Percentiles rank a stretch among this genome's conserved stretches.
Evolutionary conservation across 2,329 filamentous ascomycete genomes (phyloP).

Genomic region (Hyphodiscus sp.): DNA sequence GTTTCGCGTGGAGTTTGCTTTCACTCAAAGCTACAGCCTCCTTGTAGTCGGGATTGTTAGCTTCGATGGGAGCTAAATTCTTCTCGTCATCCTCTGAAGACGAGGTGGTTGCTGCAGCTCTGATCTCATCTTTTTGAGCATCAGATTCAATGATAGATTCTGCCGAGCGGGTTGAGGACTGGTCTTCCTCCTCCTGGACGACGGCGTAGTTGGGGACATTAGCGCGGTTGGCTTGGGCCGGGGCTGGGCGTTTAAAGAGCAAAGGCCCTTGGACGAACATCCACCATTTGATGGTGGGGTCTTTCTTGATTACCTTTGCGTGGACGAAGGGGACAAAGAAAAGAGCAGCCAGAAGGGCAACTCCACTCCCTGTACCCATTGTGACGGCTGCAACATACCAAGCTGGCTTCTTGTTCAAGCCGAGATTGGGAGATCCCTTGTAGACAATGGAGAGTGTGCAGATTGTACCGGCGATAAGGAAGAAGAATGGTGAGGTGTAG

Average conservation of each 20-base stretch:
- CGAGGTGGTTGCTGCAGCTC: conserved; percentile 28
- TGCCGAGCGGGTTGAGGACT: conserved; percentile 29
- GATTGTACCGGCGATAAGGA: conserved; percentile 67
- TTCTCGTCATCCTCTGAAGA: conserved; percentile 35
- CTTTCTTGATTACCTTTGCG: conserved; percentile 61
- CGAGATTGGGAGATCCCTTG: conserved; percentile 68
- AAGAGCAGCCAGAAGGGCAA: conserved; percentile 52
- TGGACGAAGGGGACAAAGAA: conserved; percentile 71
- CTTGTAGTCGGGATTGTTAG: conserved; percentile 50
- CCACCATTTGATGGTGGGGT: conserved; percentile 58
- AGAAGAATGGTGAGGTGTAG: conserved; percentile 68
- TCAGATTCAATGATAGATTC: conserved; percentile 23
- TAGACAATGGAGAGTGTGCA: conserved; percentile 74
- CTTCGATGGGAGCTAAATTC: no score
- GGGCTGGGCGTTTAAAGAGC: conserved; percentile 53
- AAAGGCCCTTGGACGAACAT: conserved; percentile 53
- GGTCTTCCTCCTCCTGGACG: conserved; percentile 56
- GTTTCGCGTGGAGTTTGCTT: conserved; percentile 53
- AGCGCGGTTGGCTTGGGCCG: conserved; percentile 45
- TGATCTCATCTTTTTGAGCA: conserved; percentile 15
- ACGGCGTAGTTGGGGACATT: conserved; percentile 71
- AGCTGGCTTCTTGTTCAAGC: conserved; percentile 57
- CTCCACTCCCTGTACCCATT: conserved; percentile 54
- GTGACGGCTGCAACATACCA: conserved; percentile 64
- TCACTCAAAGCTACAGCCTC: conserved; percentile 52